phyloP scores from a whole-genome alignment of 148 eudicot species.

The Rhododendron molle region DNA sequence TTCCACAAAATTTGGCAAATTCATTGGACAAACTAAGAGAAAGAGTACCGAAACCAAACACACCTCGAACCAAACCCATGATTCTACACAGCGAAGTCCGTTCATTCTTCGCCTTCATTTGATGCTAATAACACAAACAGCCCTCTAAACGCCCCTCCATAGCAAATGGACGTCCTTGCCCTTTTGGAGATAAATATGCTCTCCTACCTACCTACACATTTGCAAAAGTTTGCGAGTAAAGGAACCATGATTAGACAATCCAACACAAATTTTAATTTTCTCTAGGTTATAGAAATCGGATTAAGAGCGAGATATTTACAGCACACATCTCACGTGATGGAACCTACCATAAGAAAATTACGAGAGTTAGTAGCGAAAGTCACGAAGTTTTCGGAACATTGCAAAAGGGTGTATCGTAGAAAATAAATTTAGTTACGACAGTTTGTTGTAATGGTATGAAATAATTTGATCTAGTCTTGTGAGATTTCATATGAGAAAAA shows the following conservation, averaged over 20 bases:
- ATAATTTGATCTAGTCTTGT: neutral
- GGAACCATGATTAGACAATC: neutral
- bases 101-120: neutral
- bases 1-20: neutral
- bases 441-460: neutral
- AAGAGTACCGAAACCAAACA: neutral
- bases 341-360: neutral
- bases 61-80: neutral
- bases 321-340: neutral
- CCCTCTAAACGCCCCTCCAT: neutral
- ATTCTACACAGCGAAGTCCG: neutral
- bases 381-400: neutral
- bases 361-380: neutral
- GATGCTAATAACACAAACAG: neutral
- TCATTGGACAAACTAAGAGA: neutral
- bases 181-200: neutral
- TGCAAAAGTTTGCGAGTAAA: neutral
- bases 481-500: neutral
- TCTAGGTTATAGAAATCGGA: neutral
- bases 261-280: neutral
- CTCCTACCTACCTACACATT: neutral
- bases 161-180: neutral
- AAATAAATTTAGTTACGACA: neutral
- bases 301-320: too few relatives aligned
- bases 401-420: neutral